Evolutionary conservation across 2,329 filamentous ascomycete genomes (phyloP), one percentile per base, ranked within the genome.

Genomic region (Pestalotiopsis sp.): DNA sequence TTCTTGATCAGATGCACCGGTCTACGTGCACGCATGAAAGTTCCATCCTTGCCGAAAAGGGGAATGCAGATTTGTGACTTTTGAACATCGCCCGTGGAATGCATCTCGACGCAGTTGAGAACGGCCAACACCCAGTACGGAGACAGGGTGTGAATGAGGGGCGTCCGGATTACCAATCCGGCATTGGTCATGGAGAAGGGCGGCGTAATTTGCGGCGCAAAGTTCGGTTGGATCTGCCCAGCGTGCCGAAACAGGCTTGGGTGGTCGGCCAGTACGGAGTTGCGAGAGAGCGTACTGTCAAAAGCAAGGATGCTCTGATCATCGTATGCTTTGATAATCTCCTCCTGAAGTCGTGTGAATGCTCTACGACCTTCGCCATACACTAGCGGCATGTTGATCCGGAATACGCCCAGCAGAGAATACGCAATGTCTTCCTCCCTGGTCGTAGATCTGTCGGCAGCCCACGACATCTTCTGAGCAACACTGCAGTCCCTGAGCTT

Each of bases 391-490:
- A 71, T 67, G 31, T 69, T 60, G 23, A 72, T 63, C 7, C 70
- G 67, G 65, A 72, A 72, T 17, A 71, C 68, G 27, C 70, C 67
- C 1, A 72, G 52, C 2, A 76, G 64, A 27, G 71, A 74, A 62
- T 76, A 76, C 0, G 74, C 74, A 4, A 65, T 60, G 69, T 77
- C 73, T 58, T 75, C 68, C 70, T 49, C 6, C 20, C 71, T 66
- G 1, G 68, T 74, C 11, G 69, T 74, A 52, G 69, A 6, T 41
- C 74, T 49, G 12, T 52, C 58, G 5, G 74, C 64, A 17, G 71
- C 74, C 75, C 74, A 76, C 9, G 70, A 73, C 75, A 76, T 76
- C 60, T 69, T 68, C 23, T 66, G 36, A 2, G 74, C 72, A 23
- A 75, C 60, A 64, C 68, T 6, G 45, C 31, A 5, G 11, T 61